phyloP scores from a whole-genome alignment of 2,329 filamentous ascomycete species.

The Colletotrichum spaethianum region DNA sequence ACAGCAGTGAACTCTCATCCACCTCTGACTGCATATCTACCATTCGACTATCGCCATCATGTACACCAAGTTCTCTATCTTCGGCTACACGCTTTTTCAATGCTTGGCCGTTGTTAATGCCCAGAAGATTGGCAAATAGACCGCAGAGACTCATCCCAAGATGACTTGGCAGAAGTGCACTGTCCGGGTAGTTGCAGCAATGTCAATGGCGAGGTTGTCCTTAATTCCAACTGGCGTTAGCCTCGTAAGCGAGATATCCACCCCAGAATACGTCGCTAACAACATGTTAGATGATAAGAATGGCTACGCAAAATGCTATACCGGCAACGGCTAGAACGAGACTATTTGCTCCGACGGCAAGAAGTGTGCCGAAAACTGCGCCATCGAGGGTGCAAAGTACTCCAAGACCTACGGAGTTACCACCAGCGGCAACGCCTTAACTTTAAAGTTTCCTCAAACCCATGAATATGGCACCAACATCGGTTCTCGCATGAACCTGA shows the following conservation, averaged over 20 bases:
- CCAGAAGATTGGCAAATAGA: conserved; percentile 58
- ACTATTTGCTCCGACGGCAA: conserved; percentile 54
- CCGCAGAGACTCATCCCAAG: conserved; percentile 58
- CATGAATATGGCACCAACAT: conserved; percentile 58
- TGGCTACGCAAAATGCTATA: conserved; percentile 64
- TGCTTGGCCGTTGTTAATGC: conserved; percentile 52
- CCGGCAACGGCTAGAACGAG: conserved; percentile 57
- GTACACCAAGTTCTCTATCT: conserved; percentile 7
- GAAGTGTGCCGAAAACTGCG: conserved; percentile 61
- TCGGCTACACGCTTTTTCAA: background rate
- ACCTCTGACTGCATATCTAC: too few relatives aligned
- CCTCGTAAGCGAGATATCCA: conserved; percentile 51
- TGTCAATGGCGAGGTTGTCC: conserved; percentile 59
- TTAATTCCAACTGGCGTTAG: conserved; percentile 71
- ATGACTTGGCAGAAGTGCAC: conserved; percentile 62
- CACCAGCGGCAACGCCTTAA: conserved; percentile 62
- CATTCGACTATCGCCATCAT: background rate
- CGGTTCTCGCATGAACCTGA: conserved; percentile 71
- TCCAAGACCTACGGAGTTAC: conserved; percentile 62
- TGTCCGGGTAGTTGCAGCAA: conserved; percentile 54
- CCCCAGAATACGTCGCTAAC: conserved; percentile 29
- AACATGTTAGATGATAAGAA: conserved; percentile 39
- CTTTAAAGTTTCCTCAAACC: conserved; percentile 67
- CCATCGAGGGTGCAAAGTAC: conserved; percentile 63
- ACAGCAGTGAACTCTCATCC: too few relatives aligned